Evolutionary conservation across 2,329 filamentous ascomycete species (phyloP).

Genomic region (Ampelomyces quisqualis): DNA sequence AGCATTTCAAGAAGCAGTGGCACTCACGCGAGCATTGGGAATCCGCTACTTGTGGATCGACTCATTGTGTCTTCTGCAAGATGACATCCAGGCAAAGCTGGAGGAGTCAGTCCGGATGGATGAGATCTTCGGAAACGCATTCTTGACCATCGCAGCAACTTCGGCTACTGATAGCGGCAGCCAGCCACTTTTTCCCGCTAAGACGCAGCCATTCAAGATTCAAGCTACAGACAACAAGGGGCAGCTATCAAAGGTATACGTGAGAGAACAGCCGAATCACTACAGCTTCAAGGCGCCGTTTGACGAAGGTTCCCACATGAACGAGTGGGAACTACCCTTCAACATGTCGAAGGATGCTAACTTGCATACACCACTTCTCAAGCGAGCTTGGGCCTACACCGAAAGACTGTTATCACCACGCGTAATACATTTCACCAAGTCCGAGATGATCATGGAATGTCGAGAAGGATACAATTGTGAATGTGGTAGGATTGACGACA

Average conservation of each 20-base stretch:
- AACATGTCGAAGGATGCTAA: constrained; percentile 34
- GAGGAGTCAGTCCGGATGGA: constrained; percentile 33
- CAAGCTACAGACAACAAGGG: constrained; percentile 39
- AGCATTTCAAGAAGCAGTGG: constrained; percentile 40
- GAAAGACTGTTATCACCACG: constrained; percentile 37
- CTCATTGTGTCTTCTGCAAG: constrained; percentile 36
- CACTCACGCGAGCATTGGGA: constrained; percentile 39
- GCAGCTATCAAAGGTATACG: constrained; percentile 33
- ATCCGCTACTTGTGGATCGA: constrained; percentile 44
- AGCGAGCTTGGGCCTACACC: constrained; percentile 37
- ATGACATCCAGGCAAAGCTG: constrained; percentile 30
- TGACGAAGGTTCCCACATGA: constrained; percentile 37
- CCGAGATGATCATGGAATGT: constrained; percentile 43
- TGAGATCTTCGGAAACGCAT: constrained; percentile 35
- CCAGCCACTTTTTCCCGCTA: constrained; percentile 29
- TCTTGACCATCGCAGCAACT: constrained; percentile 39
- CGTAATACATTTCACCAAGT: constrained; percentile 38
- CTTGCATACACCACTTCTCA: constrained; percentile 34
- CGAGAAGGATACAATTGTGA: constrained; percentile 41
- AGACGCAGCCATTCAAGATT: constrained; percentile 33
- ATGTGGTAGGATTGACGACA: constrained; percentile 37
- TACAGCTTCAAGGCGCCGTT: constrained; percentile 42
- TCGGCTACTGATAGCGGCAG: constrained; percentile 32
- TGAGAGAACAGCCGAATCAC: constrained; percentile 40
- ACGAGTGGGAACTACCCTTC: constrained; percentile 40